These are phyloP conservation scores for Corchorus capsularis DNA, from an alignment of 345 rosid species.

Conservation along the genomic window DNA sequence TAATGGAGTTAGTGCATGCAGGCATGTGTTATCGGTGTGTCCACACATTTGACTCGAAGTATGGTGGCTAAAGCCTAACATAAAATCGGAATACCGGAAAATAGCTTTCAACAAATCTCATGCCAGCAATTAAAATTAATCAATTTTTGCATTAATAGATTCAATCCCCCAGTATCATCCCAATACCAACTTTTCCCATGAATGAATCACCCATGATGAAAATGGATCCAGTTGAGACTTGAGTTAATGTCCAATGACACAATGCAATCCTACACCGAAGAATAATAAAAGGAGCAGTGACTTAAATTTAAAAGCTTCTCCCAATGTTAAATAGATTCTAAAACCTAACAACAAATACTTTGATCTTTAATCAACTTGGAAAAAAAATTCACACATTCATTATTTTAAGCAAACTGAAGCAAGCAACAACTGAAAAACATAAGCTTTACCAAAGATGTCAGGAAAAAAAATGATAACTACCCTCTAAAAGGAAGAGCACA, in stretches of 20 bases:
- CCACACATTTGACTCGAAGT: not conserved
- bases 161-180: not conserved
- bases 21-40: not conserved
- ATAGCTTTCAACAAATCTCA: not conserved
- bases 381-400: not conserved
- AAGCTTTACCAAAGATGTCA: not conserved
- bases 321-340: not conserved
- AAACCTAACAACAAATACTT: not conserved
- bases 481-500: conserved; percentile 14
- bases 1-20: not conserved
- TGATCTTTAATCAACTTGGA: not conserved
- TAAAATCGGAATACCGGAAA: not conserved
- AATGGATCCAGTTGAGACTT: not conserved
- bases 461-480: not conserved
- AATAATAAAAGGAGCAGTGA: not conserved
- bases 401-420: conserved; percentile 1
- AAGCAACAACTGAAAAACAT: not conserved
- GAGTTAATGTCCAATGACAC: not conserved
- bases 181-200: not conserved
- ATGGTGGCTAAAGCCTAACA: not conserved
- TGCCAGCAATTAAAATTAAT: not conserved
- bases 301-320: not conserved
- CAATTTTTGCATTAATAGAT: too few species aligned
- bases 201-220: not conserved
- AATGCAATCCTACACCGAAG: not conserved